Conservation (phyloP, 208 protist genomes). For the Leptomonas pyrrhocoris region DNA sequence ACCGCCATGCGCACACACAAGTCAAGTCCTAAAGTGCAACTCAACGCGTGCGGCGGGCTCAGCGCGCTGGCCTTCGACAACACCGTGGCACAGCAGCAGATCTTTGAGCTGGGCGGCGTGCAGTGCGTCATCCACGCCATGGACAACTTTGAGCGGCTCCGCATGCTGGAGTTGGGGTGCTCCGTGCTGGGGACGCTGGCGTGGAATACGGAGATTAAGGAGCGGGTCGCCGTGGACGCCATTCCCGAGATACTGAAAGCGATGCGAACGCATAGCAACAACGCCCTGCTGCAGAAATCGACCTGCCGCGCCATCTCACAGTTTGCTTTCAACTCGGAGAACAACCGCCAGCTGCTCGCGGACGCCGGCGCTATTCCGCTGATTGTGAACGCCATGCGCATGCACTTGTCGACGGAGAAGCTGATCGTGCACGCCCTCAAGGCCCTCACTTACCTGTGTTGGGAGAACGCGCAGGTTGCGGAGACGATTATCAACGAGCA, state of each 20-base stretch:
- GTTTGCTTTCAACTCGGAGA: slow-evolving; percentile 93
- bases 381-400: slow-evolving; percentile 86
- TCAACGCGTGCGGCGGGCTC: slow-evolving; percentile 90
- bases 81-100: slow-evolving; percentile 86
- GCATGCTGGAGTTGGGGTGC: slow-evolving; percentile 92
- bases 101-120: slow-evolving; percentile 89
- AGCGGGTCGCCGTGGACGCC: slow-evolving; percentile 80
- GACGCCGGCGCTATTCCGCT: slow-evolving; percentile 87
- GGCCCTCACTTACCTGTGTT: slow-evolving; percentile 92
- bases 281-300: slow-evolving; percentile 90
- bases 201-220: slow-evolving; percentile 93
- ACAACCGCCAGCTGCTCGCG: slow-evolving; percentile 83
- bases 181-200: slow-evolving; percentile 90
- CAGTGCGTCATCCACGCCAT: slow-evolving; percentile 88
- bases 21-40: slow-evolving; percentile 85
- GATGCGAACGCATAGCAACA: slow-evolving; percentile 81
- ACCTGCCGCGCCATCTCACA: slow-evolving; percentile 91
- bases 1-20: slow-evolving; percentile 77
- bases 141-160: slow-evolving; percentile 85
- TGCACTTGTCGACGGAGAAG: slow-evolving; percentile 85
- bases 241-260: slow-evolving; percentile 87
- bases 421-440: slow-evolving; percentile 91
- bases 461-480: slow-evolving; percentile 87
- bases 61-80: slow-evolving; percentile 93
- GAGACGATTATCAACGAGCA: slow-evolving; percentile 84